Conservation (phyloP, 2,329 filamentous ascomycete species). For the Emergomyces orientalis region DNA sequence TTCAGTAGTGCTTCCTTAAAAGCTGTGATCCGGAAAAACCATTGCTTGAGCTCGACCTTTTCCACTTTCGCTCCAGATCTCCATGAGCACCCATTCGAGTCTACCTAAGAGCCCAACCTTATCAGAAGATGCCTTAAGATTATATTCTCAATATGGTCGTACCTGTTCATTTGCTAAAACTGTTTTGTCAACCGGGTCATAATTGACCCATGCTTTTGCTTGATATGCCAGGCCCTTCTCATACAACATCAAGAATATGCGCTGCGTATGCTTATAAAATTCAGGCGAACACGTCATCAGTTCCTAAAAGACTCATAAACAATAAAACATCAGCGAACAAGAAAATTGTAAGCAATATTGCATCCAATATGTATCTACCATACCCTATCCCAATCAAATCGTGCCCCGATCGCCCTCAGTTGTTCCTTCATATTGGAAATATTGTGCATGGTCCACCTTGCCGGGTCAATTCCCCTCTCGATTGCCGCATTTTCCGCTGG, state of each 20-base stretch:
- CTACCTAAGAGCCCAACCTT: conserved; percentile 43
- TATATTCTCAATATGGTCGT: conserved; percentile 5
- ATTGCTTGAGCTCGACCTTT: conserved; percentile 70
- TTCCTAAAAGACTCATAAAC: conserved; percentile 48
- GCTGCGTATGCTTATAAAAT: conserved; percentile 86
- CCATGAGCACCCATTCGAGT: conserved; percentile 76
- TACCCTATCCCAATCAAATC: conserved; percentile 76
- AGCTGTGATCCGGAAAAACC: conserved; percentile 78
- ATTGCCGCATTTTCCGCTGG: conserved; percentile 88
- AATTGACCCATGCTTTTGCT: conserved; percentile 76
- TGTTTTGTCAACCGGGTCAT: conserved; percentile 79
- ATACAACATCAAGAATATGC: conserved; percentile 69
- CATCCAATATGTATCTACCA: conserved; percentile 24
- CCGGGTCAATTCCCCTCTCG: conserved; percentile 68
- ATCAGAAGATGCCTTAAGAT: conserved; percentile 3
- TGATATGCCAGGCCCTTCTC: conserved; percentile 71
- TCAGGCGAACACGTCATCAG: conserved; percentile 71
- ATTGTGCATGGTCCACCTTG: conserved; percentile 68
- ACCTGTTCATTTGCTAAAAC: conserved; percentile 82
- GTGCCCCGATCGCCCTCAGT: conserved; percentile 66
- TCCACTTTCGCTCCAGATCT: conserved; percentile 77
- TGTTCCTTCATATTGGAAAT: conserved; percentile 80
- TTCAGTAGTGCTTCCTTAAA: conserved; percentile 64
- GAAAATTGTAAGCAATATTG: conserved; percentile 9
- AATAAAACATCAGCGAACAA: conserved; percentile 20